Base-by-base conservation (phyloP, 257 asterid genomes). In the Petrea volubilis region DNA sequence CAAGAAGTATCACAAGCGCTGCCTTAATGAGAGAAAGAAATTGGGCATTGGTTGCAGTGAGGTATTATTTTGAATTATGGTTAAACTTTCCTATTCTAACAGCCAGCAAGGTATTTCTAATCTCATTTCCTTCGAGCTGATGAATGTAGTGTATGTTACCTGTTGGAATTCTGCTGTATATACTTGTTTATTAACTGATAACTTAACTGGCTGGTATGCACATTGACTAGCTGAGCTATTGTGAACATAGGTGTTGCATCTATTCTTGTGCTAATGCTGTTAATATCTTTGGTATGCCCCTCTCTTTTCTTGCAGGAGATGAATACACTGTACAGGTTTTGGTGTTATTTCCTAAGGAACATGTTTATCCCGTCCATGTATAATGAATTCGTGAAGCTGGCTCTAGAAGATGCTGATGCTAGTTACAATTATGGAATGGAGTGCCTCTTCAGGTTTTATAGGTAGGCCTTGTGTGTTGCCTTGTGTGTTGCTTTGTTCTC, bases 31-130 rank as follows among this genome's bases (percentile, higher is more conserved):
- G 28, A 84, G 99, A 68, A 89, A 86, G 85, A 91, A 88, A 63
- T 72, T 88, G 87, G 99, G 99, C 79, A 81, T 88, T 68, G 98
- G 97, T 68, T 84, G 88, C 88, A 91, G 99, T 81, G 93, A 94
- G 99, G 99, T 94, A 83, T 18, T 62, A 6, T 75, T 31, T 46
- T 31, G 58, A 74, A n/a, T 56, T 27, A 15, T 72, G 29, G 69
- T 57, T 61, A 62, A 56, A 64, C 41, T 10, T 72, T 70, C 60
- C 12, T 7, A 7, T 72, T 58, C 51, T 34, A 68, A 38, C 12
- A 14, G 36, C 34, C 33, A 34, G n/a, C 34, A 56, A 14, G 23
- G n/a, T 62, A 15, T 73, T 57, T 72, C 25, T 49, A n/a, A 46
- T 53, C 46, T 55, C 23, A 71, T 51, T 40, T 38, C n/a, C 46